Evolutionary conservation across 2,329 filamentous ascomycete species (phyloP).

Genomic region (Paraphoma chrysanthemicola): DNA sequence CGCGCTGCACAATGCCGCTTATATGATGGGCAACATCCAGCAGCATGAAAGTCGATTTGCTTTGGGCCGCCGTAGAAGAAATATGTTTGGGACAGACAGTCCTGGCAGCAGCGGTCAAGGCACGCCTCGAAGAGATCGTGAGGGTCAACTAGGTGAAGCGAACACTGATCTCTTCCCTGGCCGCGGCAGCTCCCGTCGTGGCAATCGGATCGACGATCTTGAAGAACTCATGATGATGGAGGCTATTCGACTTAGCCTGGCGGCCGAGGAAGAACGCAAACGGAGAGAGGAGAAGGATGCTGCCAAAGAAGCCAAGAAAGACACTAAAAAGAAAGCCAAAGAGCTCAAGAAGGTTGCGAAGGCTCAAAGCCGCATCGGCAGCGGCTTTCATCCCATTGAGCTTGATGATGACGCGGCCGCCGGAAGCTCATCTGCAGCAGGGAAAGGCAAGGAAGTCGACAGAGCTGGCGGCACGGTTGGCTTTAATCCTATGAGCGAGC

Average conservation of each 20-base stretch:
- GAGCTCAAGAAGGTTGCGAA: constrained; percentile 72
- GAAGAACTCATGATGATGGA: constrained; percentile 99
- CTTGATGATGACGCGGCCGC: constrained; percentile 53
- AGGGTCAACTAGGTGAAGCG: constrained; percentile 42
- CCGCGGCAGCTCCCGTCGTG: constrained; percentile 62
- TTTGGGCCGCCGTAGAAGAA: constrained; percentile 55
- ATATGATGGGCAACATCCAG: constrained; percentile 73
- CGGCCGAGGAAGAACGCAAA: constrained; percentile 90
- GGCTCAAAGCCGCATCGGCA: constrained; percentile 67
- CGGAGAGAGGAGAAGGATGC: constrained; percentile 82
- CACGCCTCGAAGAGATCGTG: constrained; percentile 50
- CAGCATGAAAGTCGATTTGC: constrained; percentile 59
- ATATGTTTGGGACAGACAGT: constrained; percentile 59
- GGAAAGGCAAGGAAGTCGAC: constrained; percentile 58
- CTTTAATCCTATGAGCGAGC: constrained; percentile 52
- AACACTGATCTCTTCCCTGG: constrained; percentile 47
- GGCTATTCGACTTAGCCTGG: constrained; percentile 88
- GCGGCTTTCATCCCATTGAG: constrained; percentile 59
- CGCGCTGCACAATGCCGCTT: constrained; percentile 91
- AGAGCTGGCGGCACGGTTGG: constrained; percentile 47
- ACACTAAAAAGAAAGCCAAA: constrained; percentile 76
- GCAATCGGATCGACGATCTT: constrained; percentile 77
- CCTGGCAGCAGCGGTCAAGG: constrained; percentile 53
- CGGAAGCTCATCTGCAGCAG: constrained; percentile 40
- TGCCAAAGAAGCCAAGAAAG: constrained; percentile 82